A percentile compares a stretch with the other conserved stretches of the same genome.
Conservation (phyloP, 2,329 filamentous ascomycete species). For the Zelopaecilomyces penicillatus region DNA sequence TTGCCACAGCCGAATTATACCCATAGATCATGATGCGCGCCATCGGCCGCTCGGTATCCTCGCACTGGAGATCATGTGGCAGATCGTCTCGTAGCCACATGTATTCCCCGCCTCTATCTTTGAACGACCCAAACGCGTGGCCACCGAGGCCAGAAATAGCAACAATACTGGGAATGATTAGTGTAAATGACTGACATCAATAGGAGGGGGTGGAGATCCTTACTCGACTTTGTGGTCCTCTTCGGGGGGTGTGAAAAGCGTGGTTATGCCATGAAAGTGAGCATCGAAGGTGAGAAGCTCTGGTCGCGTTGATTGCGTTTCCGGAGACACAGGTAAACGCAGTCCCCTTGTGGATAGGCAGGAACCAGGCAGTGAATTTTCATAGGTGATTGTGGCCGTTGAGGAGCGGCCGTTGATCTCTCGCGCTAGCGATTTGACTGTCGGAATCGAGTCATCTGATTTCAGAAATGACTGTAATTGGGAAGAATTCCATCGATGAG, state of each 20-base stretch:
- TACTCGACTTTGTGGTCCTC: constrained; percentile 5
- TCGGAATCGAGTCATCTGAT: background rate
- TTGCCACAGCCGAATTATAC: constrained; percentile 14
- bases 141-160: constrained; percentile 9
- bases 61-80: constrained; percentile 11
- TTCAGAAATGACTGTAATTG: background rate
- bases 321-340: background rate
- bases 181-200: background rate
- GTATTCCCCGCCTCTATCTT: constrained; percentile 3
- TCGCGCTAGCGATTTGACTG: background rate
- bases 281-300: background rate
- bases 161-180: constrained; percentile 5
- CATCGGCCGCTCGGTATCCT: background rate
- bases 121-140: constrained; percentile 10
- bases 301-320: background rate
- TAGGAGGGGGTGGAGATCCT: background rate
- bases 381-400: background rate
- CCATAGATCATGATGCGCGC: constrained; percentile 20
- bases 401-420: background rate
- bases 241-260: background rate
- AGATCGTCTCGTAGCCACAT: constrained; percentile 11
- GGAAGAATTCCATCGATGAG: background rate
- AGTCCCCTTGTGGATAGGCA: background rate
- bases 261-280: constrained; percentile 6
- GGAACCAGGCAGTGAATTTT: background rate